Percentiles rank a stretch among this genome's conserved stretches.
These are phyloP conservation scores for Penicillium bialowiezense DNA, from an alignment of 495 filamentous ascomycete genomes.

Conservation along the genomic window DNA sequence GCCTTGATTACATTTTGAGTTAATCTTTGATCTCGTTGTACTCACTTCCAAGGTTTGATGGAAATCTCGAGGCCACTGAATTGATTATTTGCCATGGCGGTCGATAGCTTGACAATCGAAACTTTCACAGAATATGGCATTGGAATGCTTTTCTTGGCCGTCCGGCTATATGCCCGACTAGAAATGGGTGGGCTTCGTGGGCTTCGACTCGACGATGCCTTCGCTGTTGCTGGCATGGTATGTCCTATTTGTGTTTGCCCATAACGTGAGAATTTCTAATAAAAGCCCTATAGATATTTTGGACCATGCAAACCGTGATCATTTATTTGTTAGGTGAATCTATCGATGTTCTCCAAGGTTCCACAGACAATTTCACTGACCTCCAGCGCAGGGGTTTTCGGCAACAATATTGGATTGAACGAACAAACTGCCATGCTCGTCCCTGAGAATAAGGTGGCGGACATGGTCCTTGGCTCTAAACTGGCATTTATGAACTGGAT, in stretches of 20 bases:
- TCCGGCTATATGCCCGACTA: slow-evolving; percentile 18
- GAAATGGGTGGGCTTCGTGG: slow-evolving; percentile 12
- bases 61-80: not conserved
- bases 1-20: not conserved
- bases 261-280: too few species aligned
- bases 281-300: slow-evolving; percentile 13
- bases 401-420: slow-evolving; percentile 22
- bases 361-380: slow-evolving; percentile 5
- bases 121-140: slow-evolving; percentile 24
- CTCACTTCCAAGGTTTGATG: too few species aligned
- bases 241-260: not conserved
- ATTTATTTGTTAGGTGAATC: slow-evolving; percentile 16
- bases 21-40: too few species aligned
- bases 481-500: slow-evolving; percentile 43
- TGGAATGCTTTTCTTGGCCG: slow-evolving; percentile 16
- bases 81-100: slow-evolving; percentile 3
- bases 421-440: slow-evolving; percentile 15
- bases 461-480: slow-evolving; percentile 20
- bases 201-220: slow-evolving; percentile 21
- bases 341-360: too few species aligned
- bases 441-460: slow-evolving; percentile 11
- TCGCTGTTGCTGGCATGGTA: slow-evolving; percentile 22
- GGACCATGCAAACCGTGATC: slow-evolving; percentile 15
- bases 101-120: slow-evolving; percentile 9
- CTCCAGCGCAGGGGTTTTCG: slow-evolving; percentile 4